These are phyloP conservation scores for Pleurotus salmoneostramineus DNA, from an alignment of 768 basidiomycete genomes.

Conservation along the genomic window DNA sequence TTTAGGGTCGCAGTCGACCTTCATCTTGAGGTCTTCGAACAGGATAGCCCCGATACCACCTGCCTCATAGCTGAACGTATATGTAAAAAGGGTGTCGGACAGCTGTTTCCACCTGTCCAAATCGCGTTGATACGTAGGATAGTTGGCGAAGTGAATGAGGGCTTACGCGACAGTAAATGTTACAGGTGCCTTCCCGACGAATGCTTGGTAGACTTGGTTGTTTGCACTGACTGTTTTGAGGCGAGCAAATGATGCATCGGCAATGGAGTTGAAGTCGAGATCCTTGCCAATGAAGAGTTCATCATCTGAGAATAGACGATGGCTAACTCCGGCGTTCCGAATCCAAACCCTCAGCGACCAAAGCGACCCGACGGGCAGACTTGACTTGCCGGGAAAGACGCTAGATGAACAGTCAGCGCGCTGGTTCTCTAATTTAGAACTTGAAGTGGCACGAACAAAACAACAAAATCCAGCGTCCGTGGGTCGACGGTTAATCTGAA, in stretches of 20 bases:
- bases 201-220: constrained; percentile 49
- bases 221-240: constrained; percentile 38
- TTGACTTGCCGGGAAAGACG: constrained; percentile 55
- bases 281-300: constrained; percentile 66
- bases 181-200: constrained; percentile 53
- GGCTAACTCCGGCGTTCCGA: constrained; percentile 47
- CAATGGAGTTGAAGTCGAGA: constrained; percentile 56
- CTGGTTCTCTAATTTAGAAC: background rate
- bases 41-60: constrained; percentile 53
- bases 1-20: constrained; percentile 51
- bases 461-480: constrained; percentile 49
- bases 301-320: constrained; percentile 60
- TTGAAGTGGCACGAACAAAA: constrained; percentile 44
- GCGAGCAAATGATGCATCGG: constrained; percentile 52
- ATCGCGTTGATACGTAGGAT: background rate
- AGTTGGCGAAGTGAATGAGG: background rate
- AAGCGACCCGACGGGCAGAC: constrained; percentile 48
- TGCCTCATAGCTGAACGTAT: constrained; percentile 64
- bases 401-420: constrained; percentile 22
- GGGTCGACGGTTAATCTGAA: constrained; percentile 51
- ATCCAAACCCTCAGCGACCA: constrained; percentile 65
- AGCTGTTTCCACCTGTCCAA: constrained; percentile 45
- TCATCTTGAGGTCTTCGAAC: constrained; percentile 49
- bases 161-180: constrained; percentile 52
- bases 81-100: constrained; percentile 38